phyloP scores from a whole-genome alignment of 2,329 filamentous ascomycete species.

The Colletotrichum salicis region DNA sequence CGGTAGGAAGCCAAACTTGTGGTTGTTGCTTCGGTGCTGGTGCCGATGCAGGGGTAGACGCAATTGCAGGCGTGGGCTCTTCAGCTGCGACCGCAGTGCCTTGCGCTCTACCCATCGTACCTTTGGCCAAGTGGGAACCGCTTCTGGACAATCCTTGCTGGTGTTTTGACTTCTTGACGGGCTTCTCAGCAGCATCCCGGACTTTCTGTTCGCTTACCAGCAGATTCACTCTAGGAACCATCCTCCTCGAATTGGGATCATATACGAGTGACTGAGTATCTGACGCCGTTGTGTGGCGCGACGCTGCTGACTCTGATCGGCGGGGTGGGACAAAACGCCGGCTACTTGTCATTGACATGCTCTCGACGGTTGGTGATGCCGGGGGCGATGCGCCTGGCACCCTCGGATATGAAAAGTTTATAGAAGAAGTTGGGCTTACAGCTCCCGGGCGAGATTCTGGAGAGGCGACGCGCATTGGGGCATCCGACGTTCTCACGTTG shows the following conservation, averaged over 20 bases:
- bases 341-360: conserved; percentile 36
- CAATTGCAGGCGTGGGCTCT: not conserved
- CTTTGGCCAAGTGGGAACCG: conserved; percentile 60
- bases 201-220: conserved; percentile 55
- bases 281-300: conserved; percentile 41
- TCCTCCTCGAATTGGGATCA: conserved; percentile 73
- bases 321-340: conserved; percentile 40
- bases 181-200: conserved; percentile 51
- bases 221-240: conserved; percentile 62
- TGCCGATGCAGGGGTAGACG: conserved; percentile 18
- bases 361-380: conserved; percentile 41
- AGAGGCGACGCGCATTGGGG: conserved; percentile 49
- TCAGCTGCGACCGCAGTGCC: conserved; percentile 56
- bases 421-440: conserved; percentile 59
- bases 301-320: conserved; percentile 39
- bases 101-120: conserved; percentile 62
- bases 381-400: conserved; percentile 55
- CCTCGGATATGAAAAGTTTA: conserved; percentile 70
- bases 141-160: conserved; percentile 48
- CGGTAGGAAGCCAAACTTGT: not conserved
- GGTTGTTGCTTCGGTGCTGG: not conserved
- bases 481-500: conserved; percentile 58
- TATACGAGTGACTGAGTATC: conserved; percentile 63
- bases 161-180: conserved; percentile 46
- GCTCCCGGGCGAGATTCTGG: conserved; percentile 53